Evolutionary conservation across 495 filamentous ascomycete genomes (phyloP), one percentile per base, ranked within the genome.

Genomic region (Trichocladium uniseriatum): DNA sequence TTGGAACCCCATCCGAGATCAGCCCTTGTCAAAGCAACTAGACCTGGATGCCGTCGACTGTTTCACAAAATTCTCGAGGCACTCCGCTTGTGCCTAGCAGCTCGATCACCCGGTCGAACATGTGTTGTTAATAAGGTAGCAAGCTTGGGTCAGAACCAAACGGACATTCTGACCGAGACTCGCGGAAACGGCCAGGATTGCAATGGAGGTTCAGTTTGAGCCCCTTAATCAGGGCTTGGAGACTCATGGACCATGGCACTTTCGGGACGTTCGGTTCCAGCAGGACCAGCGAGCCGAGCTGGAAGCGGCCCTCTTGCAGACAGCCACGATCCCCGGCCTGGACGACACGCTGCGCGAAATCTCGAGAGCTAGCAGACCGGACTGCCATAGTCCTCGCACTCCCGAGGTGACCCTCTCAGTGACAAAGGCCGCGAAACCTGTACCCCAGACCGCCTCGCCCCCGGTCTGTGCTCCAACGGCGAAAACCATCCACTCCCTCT

Each of bases 181-280:
- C 1, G 11, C 7, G 28, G 27, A 5, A 6, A n/a, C n/a, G n/a
- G 29, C 7, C 24, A 18, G 5, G 18, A 31, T 32, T 22, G 34
- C 24, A 36, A 63, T 63, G 60, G 56, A 51, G 40, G 44, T 63
- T 18, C 62, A 65, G 34, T 22, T 63, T 18, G 60, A 63, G 31
- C 46, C 55, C 37, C 38, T 58, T 29, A 49, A 39, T n/a, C 58
- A 59, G 45, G 48, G 45, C 38, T 45, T 64, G 18, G 56, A 62
- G 31, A 58, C 59, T 22, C 50, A 64, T 42, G 63, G 58, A n/a
- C 56, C 61, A 41, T 66, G 63, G 63, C 58, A 52, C 28, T 53
- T 56, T 38, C 49, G 39, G 34, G 58, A 63, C 32, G 24, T 35
- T 2, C 53, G 47, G 0, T 55, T 57, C 35, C 41, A 53, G 5